phyloP scores from a whole-genome alignment of 176 grass and related monocot genomes.

The Panicum miliaceum region DNA sequence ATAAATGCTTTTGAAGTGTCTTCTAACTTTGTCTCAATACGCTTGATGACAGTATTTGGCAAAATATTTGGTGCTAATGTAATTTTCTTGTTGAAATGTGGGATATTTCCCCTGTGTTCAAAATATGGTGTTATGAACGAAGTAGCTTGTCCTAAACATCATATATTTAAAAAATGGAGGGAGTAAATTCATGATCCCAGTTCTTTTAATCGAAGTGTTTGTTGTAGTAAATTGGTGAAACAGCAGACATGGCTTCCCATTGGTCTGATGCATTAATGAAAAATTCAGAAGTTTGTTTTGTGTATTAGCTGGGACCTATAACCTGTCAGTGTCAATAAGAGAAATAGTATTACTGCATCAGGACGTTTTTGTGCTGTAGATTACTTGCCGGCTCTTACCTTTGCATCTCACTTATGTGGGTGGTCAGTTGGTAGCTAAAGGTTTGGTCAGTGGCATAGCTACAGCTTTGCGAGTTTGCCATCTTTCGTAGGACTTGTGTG shows the following conservation, averaged over 20 bases:
- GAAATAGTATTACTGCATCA: background rate
- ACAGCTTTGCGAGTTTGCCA: background rate
- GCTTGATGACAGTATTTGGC: background rate
- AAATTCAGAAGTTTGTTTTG: conserved; percentile 1
- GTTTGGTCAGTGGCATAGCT: background rate
- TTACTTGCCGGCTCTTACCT: background rate
- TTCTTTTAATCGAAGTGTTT: conserved; percentile 10
- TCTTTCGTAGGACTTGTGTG: background rate
- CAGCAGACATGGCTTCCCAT: background rate
- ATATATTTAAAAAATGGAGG: too few relatives aligned
- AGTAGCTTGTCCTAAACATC: too few relatives aligned
- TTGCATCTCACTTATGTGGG: background rate
- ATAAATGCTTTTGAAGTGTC: conserved; percentile 2
- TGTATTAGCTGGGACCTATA: background rate
- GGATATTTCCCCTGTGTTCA: background rate
- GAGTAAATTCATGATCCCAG: background rate
- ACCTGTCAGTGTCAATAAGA: background rate
- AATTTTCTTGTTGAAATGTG: conserved; percentile 5
- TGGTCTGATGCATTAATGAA: background rate
- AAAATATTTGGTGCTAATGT: background rate
- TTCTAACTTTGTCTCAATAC: background rate
- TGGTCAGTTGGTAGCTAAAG: conserved; percentile 28
- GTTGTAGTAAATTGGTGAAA: background rate
- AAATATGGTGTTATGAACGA: too few relatives aligned
- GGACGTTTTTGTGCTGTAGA: conserved; percentile 4